phyloP scores from a whole-genome alignment of 495 filamentous ascomycete species.

The Elaphomyces granulatus region DNA sequence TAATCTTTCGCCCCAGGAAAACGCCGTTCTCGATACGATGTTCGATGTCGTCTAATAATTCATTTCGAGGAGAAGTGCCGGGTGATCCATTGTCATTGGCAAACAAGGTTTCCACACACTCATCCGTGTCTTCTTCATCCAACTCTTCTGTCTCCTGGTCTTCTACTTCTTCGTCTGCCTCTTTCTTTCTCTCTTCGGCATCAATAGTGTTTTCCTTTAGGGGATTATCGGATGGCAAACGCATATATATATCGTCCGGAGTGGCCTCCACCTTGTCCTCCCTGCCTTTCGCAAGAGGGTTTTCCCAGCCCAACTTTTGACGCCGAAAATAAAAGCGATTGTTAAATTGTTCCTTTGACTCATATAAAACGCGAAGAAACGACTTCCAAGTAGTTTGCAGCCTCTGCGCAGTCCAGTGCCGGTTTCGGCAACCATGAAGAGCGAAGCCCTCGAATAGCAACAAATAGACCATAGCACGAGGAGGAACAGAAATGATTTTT shows the following conservation, averaged over 20 bases:
- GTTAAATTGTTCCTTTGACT: conserved; percentile 37
- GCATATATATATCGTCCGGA: conserved; percentile 13
- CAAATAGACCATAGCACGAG: conserved; percentile 27
- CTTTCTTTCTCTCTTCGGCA: not conserved
- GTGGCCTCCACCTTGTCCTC: not conserved
- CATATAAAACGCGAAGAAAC: conserved; percentile 38
- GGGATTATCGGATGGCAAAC: conserved; percentile 12
- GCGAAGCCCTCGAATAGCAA: conserved; percentile 61
- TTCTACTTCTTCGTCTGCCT: not conserved
- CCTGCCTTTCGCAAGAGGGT: conserved; percentile 15
- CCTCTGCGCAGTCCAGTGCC: conserved; percentile 47
- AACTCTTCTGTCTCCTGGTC: not conserved
- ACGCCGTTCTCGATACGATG: conserved; percentile 28
- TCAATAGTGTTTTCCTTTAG: not conserved
- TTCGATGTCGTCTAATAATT: not conserved
- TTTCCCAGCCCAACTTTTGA: conserved; percentile 22
- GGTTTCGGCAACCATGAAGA: conserved; percentile 49
- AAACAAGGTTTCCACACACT: not conserved
- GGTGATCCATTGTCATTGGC: not conserved
- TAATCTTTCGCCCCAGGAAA: conserved; percentile 30
- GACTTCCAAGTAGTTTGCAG: conserved; percentile 32
- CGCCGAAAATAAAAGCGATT: conserved; percentile 9
- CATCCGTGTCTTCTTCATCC: not conserved
- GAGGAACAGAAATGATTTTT: conserved; percentile 21
- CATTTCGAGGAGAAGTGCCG: not conserved